These are phyloP conservation scores for Striga hermonthica DNA, from an alignment of 305 asterid species.

Conservation along the genomic window DNA sequence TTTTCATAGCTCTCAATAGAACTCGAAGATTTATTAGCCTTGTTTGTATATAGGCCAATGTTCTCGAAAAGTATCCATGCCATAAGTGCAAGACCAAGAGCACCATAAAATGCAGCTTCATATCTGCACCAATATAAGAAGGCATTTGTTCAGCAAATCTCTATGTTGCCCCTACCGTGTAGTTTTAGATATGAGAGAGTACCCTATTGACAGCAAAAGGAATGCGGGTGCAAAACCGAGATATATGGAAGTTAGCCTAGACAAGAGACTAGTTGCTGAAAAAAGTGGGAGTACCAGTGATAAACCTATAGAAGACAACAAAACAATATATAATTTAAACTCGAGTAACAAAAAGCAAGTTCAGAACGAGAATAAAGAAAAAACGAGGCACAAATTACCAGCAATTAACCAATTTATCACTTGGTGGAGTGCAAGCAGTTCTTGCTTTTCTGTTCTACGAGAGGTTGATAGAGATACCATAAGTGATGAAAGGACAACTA, in stretches of 20 bases:
- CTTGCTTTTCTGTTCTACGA: constrained; percentile 85
- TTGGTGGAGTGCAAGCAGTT: constrained; percentile 75
- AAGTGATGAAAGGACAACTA: constrained; percentile 69
- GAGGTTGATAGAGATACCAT: constrained; percentile 88
- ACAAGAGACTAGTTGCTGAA: constrained; percentile 64
- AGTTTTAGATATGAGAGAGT: constrained; percentile 32
- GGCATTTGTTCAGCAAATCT: constrained; percentile 7
- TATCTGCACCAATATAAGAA: constrained; percentile 53
- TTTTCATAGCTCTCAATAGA: constrained; percentile 46
- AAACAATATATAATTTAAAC: neutral
- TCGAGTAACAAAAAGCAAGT: constrained; percentile 8
- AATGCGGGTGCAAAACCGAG: constrained; percentile 95
- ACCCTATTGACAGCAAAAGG: constrained; percentile 95
- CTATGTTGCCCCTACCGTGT: neutral
- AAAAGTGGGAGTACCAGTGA: constrained; percentile 87
- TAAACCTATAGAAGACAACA: constrained; percentile 46
- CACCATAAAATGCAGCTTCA: constrained; percentile 88
- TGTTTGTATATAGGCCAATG: constrained; percentile 50
- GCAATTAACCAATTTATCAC: constrained; percentile 83
- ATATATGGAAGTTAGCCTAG: constrained; percentile 81
- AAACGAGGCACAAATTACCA: constrained; percentile 50
- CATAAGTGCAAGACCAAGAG: constrained; percentile 81
- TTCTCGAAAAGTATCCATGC: constrained; percentile 94
- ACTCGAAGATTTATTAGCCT: constrained; percentile 41
- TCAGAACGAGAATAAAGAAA: neutral